Percentiles rank a stretch among this genome's conserved stretches.
These are phyloP conservation scores for Phytophthora parvispora DNA, from an alignment of 352 stramenopile genomes.

Conservation along the genomic window DNA sequence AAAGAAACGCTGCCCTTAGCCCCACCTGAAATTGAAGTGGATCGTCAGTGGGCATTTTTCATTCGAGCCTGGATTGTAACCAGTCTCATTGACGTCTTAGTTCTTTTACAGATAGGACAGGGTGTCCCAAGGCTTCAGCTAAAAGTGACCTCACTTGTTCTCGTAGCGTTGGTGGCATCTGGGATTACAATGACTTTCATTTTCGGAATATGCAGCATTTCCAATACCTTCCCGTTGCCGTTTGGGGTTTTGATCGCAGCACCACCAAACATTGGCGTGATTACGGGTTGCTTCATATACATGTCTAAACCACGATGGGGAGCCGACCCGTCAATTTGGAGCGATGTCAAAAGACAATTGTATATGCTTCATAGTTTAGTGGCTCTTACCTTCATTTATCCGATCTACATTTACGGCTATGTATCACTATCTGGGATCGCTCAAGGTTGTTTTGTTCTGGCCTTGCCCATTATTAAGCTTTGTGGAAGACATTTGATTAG, in stretches of 20 bases:
- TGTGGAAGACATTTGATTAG: slow-evolving; percentile 22
- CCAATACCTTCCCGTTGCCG: background rate
- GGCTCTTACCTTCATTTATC: slow-evolving; percentile 20
- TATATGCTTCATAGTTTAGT: slow-evolving; percentile 1
- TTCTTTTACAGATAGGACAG: background rate
- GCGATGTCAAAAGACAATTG: background rate
- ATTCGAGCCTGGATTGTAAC: background rate
- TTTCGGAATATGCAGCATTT: background rate
- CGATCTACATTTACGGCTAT: slow-evolving; percentile 23
- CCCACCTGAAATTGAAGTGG: background rate
- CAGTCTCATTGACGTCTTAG: background rate
- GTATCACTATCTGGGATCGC: background rate
- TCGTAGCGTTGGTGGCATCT: background rate
- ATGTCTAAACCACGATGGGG: background rate
- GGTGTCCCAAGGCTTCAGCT: background rate
- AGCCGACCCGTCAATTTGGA: background rate
- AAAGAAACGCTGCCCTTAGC: background rate
- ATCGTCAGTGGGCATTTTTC: background rate
- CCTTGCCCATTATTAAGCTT: slow-evolving; percentile 15
- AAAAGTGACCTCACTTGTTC: background rate
- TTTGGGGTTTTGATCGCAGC: background rate
- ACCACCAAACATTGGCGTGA: background rate
- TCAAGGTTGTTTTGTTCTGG: slow-evolving; percentile 9
- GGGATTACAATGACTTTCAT: background rate
- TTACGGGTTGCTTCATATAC: background rate